phyloP scores from a whole-genome alignment of 208 protist species.

The Wallacemonas sp. region DNA sequence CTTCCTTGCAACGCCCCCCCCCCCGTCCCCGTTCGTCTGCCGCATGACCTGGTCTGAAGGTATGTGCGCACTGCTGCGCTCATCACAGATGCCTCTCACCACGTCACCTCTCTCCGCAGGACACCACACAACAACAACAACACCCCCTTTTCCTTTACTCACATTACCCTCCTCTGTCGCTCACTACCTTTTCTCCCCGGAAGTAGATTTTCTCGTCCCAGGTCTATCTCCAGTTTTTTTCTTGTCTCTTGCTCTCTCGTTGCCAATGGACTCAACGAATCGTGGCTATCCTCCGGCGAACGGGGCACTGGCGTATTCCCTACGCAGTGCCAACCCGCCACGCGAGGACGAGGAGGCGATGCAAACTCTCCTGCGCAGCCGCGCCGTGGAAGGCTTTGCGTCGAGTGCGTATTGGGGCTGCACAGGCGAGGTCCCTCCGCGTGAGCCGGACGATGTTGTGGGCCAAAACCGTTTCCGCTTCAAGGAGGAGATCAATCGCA shows the following conservation, averaged over 20 bases:
- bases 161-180: too few species aligned
- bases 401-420: conserved; percentile 87
- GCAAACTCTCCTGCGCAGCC: conserved; percentile 50
- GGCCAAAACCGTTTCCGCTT: conserved; percentile 70
- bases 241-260: neutral
- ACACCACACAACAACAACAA: too few species aligned
- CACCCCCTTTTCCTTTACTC: too few species aligned
- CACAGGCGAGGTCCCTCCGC: conserved; percentile 69
- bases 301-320: conserved; percentile 44
- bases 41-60: too few species aligned
- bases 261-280: conserved; percentile 28
- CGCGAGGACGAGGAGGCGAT: conserved; percentile 48
- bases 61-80: too few species aligned
- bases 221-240: neutral
- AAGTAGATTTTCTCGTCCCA: neutral
- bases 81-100: too few species aligned
- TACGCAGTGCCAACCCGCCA: conserved; percentile 15
- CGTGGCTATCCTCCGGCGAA: conserved; percentile 28
- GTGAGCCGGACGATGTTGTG: conserved; percentile 70
- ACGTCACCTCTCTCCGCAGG: too few species aligned
- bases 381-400: conserved; percentile 59
- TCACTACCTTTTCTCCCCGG: too few species aligned
- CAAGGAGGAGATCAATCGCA: conserved; percentile 78
- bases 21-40: too few species aligned
- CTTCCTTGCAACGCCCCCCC: too few species aligned